Percentiles rank a stretch among this genome's conserved stretches.
Evolutionary conservation across 345 rosid species (phyloP).

Genomic region (Corchorus capsularis): DNA sequence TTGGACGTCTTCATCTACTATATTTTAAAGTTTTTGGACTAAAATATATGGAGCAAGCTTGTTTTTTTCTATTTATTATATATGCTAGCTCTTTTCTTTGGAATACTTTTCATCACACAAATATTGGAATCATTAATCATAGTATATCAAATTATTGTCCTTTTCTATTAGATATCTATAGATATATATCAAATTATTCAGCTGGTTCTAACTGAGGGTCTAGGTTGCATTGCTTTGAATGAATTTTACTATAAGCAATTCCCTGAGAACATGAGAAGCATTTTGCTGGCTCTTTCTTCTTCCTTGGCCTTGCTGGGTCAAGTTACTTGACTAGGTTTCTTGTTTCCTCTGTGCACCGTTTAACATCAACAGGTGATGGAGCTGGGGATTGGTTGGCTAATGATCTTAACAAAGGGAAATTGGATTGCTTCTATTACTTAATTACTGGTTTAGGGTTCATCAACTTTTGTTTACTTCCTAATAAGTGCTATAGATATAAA

Average conservation of each 20-base stretch:
- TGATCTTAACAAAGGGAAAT: slow-evolving; percentile 22
- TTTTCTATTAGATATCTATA: not conserved
- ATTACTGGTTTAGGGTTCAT: slow-evolving; percentile 22
- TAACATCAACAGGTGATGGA: not conserved
- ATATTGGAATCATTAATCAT: not conserved
- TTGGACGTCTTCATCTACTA: too few relatives aligned
- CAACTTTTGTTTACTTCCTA: slow-evolving; percentile 22
- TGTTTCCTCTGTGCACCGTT: slow-evolving; percentile 16
- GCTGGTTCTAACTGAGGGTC: slow-evolving; percentile 16
- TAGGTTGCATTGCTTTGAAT: slow-evolving; percentile 20
- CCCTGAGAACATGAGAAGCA: slow-evolving; percentile 26
- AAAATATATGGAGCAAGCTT: too few relatives aligned
- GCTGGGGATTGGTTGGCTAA: slow-evolving; percentile 23
- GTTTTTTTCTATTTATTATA: too few relatives aligned
- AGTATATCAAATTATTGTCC: not conserved
- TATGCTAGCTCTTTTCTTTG: too few relatives aligned
- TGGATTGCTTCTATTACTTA: slow-evolving; percentile 27
- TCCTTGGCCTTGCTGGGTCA: not conserved
- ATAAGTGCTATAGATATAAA: too few relatives aligned
- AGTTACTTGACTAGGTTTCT: slow-evolving; percentile 28
- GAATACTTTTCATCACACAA: too few relatives aligned
- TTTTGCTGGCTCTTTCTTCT: slow-evolving; percentile 25
- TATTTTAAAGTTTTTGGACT: too few relatives aligned
- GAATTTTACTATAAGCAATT: slow-evolving; percentile 26
- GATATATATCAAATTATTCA: not conserved